Evolutionary conservation across 2,329 filamentous ascomycete genomes (phyloP).

Genomic region (Apiospora kogelbergensis): DNA sequence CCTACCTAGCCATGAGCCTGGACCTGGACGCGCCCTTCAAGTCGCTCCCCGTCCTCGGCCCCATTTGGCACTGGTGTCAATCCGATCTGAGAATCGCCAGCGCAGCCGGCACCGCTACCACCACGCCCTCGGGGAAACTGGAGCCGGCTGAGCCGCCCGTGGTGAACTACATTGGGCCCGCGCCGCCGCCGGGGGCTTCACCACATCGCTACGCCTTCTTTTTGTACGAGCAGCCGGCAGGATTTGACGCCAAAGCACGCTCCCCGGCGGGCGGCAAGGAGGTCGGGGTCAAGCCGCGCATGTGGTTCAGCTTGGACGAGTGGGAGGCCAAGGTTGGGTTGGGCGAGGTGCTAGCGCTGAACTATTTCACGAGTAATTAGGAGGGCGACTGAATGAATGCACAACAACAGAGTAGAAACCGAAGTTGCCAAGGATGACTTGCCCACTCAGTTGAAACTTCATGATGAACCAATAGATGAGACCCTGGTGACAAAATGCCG

Average conservation of each 20-base stretch:
- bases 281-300: constrained; percentile 35
- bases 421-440: not conserved
- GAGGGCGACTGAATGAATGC: not conserved
- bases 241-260: constrained; percentile 33
- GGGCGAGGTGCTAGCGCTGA: constrained; percentile 33
- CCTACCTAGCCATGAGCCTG: constrained; percentile 6
- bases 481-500: not conserved
- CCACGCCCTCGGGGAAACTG: not conserved
- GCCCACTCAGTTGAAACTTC: not conserved
- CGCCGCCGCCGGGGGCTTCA: constrained; percentile 43
- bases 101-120: not conserved
- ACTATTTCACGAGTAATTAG: constrained; percentile 36
- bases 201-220: constrained; percentile 52
- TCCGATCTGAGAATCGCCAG: not conserved
- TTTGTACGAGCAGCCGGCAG: constrained; percentile 46
- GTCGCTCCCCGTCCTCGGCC: constrained; percentile 9
- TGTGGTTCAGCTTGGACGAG: constrained; percentile 42
- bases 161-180: constrained; percentile 43
- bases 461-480: not conserved
- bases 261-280: constrained; percentile 32
- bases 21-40: constrained; percentile 11
- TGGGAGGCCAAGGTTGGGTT: constrained; percentile 36
- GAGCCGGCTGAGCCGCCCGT: constrained; percentile 24
- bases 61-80: constrained; percentile 9
- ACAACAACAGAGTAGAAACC: not conserved